Base-by-base conservation (phyloP, 208 protist species). In the Leishmania turanica region DNA sequence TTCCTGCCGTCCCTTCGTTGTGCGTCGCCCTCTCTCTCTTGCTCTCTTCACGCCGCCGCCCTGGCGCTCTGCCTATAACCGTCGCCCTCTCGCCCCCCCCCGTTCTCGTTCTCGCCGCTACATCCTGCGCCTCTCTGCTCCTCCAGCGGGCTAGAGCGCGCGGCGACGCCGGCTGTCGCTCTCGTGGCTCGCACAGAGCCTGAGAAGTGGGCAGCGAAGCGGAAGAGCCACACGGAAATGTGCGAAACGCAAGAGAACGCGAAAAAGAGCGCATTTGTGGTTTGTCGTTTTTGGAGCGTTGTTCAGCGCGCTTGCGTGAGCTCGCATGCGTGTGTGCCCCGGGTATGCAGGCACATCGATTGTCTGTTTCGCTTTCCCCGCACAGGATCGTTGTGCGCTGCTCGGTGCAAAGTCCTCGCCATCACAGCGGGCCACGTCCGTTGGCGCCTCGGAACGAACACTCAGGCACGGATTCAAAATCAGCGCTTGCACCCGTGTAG, bases 231-330 rank as follows among this genome's bases (percentile, higher is more conserved):
- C n/a, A 37, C 7, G 27, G n/a, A 37, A 37, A 17, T 27, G 8
- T 37, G 19, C 11, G 60, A 17, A 9, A 1, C 34, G 34, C 0
- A 37, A 37, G 34, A 37, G 34, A 37, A 37, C 37, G 0, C 37
- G 0, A n/a, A 6, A 9, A 17, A 65, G 17, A 5, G 19, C 7
- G 9, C 1, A 11, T 0, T 31, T 0, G 1, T 5, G 17, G 2
- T 31, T 0, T 34, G 37, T 3, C 9, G n/a, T 65, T 13, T 65
- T 13, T 8, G 17, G 1, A 3, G 9, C 13, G 0, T 6, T 31
- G 9, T 3, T 17, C 60, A 65, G 21, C n/a, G 60, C 27, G n/a
- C 27, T 27, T 13, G 60, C 9, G 60, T 65, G 60, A 37, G 17
- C 24, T 17, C 1, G 11, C 60, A 27, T 13, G 60, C n/a, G 6